Base-by-base conservation (phyloP, 805 yeast species). In the Candida boleticola region DNA sequence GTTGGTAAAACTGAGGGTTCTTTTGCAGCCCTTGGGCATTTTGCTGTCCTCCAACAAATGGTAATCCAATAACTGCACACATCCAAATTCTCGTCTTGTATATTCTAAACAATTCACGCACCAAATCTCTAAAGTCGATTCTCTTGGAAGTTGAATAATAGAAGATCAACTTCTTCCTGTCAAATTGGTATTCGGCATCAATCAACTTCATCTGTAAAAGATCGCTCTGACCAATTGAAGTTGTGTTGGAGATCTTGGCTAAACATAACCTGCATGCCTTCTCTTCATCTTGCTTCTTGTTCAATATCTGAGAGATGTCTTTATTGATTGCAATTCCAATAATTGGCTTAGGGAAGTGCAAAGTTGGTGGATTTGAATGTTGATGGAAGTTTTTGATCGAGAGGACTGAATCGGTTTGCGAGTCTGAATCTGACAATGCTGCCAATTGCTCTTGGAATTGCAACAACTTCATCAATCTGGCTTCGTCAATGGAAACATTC, bases 71-170 rank as follows among this genome's bases (percentile, higher is more conserved):
- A 21, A 84, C 85, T 0, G 93, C 90, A 70, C 90, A 83, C 62
- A 86, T 66, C 93, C 95, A 86, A 49, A 85, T 85, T 54, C 92
- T 71, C 0, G 90, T 84, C 62, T 85, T 85, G 67, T 83, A 85
- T 45, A 82, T 79, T 55, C 83, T 80, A 69, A 83, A 85, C 23
- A 85, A 63, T 53, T 85, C 92, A 45, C 84, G 79, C 41, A 84
- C 84, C 54, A 85, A 69, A 36, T 79, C 84, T 44, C 92, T 68
- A 57, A 85, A 85, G 57, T 86, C 93, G 42, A 85, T 74, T 50
- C 93, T 66, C 52, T 80, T 80, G 39, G 70, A 68, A 6, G 74
- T 63, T 19, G 72, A 73, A 54, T 83, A 83, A 61, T 84, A 85
- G 51, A 85, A 82, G 5, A 84, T 85, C 47, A 85, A 69, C 52